phyloP scores from a whole-genome alignment of 139 green algal species.

The Yamagishiella unicocca region DNA sequence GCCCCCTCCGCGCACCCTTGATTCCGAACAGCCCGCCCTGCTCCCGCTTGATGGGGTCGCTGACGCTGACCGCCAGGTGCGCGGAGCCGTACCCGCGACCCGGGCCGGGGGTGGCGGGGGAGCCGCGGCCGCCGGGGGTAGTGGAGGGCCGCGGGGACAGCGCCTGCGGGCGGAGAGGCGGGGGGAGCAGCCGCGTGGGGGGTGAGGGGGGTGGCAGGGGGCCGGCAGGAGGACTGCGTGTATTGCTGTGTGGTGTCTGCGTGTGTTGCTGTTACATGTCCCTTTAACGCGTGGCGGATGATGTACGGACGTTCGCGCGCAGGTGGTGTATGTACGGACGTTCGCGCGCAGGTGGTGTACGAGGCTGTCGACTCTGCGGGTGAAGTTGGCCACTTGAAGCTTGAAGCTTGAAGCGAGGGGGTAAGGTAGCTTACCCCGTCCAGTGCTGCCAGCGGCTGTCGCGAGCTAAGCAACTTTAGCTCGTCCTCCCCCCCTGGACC shows the following conservation, averaged over 20 bases:
- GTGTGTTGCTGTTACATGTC: neutral
- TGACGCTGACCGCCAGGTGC: slow-evolving; percentile 69
- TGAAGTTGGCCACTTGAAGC: no score
- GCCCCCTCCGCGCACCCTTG: slow-evolving; percentile 55
- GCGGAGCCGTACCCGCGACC: neutral
- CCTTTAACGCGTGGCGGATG: no score
- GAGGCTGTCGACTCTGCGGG: no score
- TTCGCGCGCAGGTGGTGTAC: no score
- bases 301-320: no score
- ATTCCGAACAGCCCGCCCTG: slow-evolving; percentile 69
- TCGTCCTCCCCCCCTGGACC: no score
- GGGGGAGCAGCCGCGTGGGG: neutral
- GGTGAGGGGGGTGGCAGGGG: neutral
- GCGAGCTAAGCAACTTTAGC: no score
- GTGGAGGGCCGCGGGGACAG: slow-evolving; percentile 4
- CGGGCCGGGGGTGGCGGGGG: neutral
- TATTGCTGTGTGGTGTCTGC: neutral
- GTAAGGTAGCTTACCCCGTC: no score
- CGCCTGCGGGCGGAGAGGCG: neutral
- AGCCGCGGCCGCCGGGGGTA: neutral
- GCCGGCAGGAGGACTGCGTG: neutral
- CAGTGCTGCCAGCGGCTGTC: no score
- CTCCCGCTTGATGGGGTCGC: slow-evolving; percentile 77
- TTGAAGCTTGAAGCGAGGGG: no score
- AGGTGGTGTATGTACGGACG: no score